Evolutionary conservation across 805 yeast genomes (phyloP), one percentile per base, ranked within the genome.

Genomic region (Ogataea zsoltii): DNA sequence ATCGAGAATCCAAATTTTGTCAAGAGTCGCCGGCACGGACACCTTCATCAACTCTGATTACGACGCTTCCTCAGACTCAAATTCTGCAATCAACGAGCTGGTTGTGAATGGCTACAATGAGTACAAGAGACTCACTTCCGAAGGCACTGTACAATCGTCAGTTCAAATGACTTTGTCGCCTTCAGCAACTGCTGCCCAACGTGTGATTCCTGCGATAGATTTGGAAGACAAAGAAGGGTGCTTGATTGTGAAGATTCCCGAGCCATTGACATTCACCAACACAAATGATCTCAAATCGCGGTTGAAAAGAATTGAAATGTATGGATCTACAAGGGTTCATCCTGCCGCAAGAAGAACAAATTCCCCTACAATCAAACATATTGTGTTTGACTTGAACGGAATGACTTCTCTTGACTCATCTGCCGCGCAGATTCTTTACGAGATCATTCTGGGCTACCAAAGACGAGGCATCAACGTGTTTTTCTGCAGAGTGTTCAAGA

Each of bases 251-350:
- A 85, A 83, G 51, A 78, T 90, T 34, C 90, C 96, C 0, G 97
- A 90, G 59, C 96, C 97, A 1, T 70, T 90, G 48, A 88, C 91
- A 4, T 90, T 90, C 65, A 88, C 96, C 32, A 90, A 91, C 62
- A 76, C 91, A 7, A 85, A 85, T 21, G 95, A 88, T 55, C 69
- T 90, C 49, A 80, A 84, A 49, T 71, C 77, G 45, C 71, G 92
- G 30, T 68, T 90, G 46, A 69, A 74, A 34, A 70, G 96, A 35
- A 68, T 90, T 23, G 96, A 90, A 60, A 67, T 77, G 43, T 88
- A 86, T 56, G 95, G 96, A 0, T 81, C 95, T 0, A 72, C 82
- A 18, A 75, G 72, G 39, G 77, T 77, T 13, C 96, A 90, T 58
- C 96, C 96, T 0, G 87, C 89, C 1, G 42, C 46, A 9, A 49